phyloP scores from a whole-genome alignment of 2,329 filamentous ascomycete genomes.

The Fusarium lateritium region DNA sequence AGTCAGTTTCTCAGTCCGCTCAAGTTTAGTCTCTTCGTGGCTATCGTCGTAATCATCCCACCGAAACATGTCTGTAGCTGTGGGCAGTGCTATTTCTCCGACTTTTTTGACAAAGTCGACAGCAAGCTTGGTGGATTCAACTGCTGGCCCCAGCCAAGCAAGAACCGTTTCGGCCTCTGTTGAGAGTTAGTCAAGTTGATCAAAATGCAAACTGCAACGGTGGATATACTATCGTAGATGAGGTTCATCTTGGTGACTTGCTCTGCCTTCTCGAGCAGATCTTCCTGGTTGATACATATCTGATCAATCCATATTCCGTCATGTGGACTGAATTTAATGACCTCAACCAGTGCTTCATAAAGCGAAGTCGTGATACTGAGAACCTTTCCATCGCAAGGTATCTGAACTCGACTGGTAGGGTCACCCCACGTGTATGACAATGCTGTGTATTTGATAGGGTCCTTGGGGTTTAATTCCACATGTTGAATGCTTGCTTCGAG shows the following conservation, averaged over 20 bases:
- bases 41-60: conserved; percentile 23
- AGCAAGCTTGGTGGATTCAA: neutral
- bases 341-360: conserved; percentile 20
- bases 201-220: rapidly evolving
- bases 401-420: neutral
- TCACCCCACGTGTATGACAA: conserved; percentile 39
- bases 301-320: conserved; percentile 39
- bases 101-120: conserved; percentile 28
- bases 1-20: conserved; percentile 18
- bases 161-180: conserved; percentile 41
- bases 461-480: conserved; percentile 21
- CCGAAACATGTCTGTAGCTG: conserved; percentile 32
- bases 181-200: neutral
- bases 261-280: conserved; percentile 23
- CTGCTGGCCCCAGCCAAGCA: conserved; percentile 35
- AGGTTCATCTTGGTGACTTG: conserved; percentile 40
- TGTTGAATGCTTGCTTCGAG: conserved; percentile 31
- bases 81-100: conserved; percentile 32
- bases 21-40: conserved; percentile 21
- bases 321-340: conserved; percentile 23
- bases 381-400: conserved; percentile 22
- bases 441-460: conserved; percentile 34
- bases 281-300: conserved; percentile 38
- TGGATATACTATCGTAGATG: conserved; percentile 36
- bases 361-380: conserved; percentile 29